These are phyloP conservation scores for Biscogniauxia sp. DNA, from an alignment of 2,329 filamentous ascomycete species.

Conservation along the genomic window DNA sequence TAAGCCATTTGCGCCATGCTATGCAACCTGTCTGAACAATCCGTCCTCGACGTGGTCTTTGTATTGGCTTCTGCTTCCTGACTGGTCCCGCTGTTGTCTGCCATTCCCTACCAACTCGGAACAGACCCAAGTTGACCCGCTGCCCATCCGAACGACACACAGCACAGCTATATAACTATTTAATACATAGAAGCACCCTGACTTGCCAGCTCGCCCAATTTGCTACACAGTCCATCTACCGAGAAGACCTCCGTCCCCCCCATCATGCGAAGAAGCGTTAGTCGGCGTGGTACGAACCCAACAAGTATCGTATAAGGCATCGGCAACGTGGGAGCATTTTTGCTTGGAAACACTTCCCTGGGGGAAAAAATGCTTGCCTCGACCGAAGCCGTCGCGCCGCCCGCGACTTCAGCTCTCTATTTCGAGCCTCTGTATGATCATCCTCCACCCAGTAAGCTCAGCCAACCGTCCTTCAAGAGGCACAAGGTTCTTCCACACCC, in stretches of 20 bases:
- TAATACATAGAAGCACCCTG: neutral
- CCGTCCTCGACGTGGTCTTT: slow-evolving; percentile 16
- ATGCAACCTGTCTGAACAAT: slow-evolving; percentile 9
- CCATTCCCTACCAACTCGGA: slow-evolving; percentile 3
- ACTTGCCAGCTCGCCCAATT: neutral
- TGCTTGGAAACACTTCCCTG: slow-evolving; percentile 9
- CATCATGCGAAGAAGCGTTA: slow-evolving; percentile 22
- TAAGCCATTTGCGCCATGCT: slow-evolving; percentile 19
- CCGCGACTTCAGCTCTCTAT: slow-evolving; percentile 29
- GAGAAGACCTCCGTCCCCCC: slow-evolving; percentile 4
- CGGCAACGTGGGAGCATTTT: slow-evolving; percentile 2
- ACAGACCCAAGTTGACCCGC: neutral
- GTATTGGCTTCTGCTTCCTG: slow-evolving; percentile 13
- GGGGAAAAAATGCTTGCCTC: slow-evolving; percentile 29
- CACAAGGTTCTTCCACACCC: slow-evolving; percentile 41
- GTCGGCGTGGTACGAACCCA: slow-evolving; percentile 21
- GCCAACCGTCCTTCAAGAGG: slow-evolving; percentile 35
- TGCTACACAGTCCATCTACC: slow-evolving; percentile 9
- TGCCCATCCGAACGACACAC: neutral
- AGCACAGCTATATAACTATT: neutral
- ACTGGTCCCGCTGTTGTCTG: slow-evolving; percentile 8
- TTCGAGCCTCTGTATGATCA: slow-evolving; percentile 29
- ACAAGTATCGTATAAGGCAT: slow-evolving; percentile 14
- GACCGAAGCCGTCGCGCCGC: slow-evolving; percentile 27
- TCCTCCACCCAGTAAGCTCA: slow-evolving; percentile 23